Evolutionary conservation across 768 basidiomycete genomes (phyloP).

Genomic region (Ephemerocybe angulata): DNA sequence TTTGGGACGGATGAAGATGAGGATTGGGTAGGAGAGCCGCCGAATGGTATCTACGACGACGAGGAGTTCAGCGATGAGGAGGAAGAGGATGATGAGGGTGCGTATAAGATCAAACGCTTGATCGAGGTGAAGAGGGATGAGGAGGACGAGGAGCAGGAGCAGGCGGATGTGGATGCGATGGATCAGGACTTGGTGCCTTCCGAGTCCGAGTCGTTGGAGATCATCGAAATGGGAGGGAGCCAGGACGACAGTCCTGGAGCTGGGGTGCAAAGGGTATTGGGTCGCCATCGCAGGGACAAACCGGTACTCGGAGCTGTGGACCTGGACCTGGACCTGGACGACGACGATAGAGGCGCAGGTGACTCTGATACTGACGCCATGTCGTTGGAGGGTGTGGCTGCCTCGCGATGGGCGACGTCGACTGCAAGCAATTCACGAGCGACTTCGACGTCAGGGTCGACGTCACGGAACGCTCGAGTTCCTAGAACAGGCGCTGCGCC

Average conservation of each 20-base stretch:
- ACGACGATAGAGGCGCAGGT: conserved; percentile 8
- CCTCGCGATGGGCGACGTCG: conserved; percentile 31
- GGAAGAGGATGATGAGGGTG: conserved; percentile 40
- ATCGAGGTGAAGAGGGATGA: conserved; percentile 18
- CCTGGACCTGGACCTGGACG: conserved; percentile 18
- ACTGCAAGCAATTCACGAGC: conserved; percentile 10
- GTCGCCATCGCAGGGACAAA: too few relatives aligned
- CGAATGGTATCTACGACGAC: conserved; percentile 72
- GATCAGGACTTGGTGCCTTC: conserved; percentile 58
- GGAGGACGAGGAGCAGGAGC: conserved; percentile 46
- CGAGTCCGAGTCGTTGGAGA: conserved; percentile 37
- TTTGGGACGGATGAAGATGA: conserved; percentile 73
- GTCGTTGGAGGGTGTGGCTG: conserved; percentile 24
- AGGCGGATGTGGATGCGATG: conserved; percentile 67
- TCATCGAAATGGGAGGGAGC: conserved; percentile 18
- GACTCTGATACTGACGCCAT: conserved; percentile 17
- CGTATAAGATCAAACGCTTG: conserved; percentile 14
- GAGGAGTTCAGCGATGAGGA: conserved; percentile 55
- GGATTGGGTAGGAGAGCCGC: conserved; percentile 81
- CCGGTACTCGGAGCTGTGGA: too few relatives aligned
- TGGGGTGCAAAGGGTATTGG: too few relatives aligned
- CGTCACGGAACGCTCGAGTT: conserved; percentile 7
- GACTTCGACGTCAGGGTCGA: conserved; percentile 12
- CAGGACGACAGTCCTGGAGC: too few relatives aligned
- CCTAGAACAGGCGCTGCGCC: conserved; percentile 5